Evolutionary conservation across 345 rosid genomes (phyloP).

Genomic region (Gossypium australe): DNA sequence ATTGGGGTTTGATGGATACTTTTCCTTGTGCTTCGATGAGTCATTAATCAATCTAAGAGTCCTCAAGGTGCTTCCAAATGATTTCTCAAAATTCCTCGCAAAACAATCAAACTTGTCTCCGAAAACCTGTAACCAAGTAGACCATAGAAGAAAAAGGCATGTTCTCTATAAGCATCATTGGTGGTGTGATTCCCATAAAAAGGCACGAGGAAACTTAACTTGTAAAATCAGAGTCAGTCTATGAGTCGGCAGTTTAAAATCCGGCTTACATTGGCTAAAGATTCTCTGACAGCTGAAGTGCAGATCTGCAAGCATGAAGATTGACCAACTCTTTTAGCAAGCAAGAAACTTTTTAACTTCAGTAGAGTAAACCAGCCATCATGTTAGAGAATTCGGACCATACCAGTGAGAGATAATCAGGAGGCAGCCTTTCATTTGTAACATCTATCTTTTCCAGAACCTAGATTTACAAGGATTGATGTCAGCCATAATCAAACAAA

Average conservation of each 20-base stretch:
- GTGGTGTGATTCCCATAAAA: background rate
- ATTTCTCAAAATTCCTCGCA: slow-evolving; percentile 65
- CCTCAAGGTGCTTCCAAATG: slow-evolving; percentile 77
- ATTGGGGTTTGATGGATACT: slow-evolving; percentile 15
- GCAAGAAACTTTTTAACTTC: background rate
- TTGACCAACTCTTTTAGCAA: background rate
- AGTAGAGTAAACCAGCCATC: background rate
- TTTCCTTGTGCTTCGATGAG: slow-evolving; percentile 29
- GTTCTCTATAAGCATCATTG: slow-evolving; percentile 19
- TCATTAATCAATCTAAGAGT: slow-evolving; percentile 66
- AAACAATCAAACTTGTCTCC: slow-evolving; percentile 65
- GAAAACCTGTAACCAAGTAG: slow-evolving; percentile 53
- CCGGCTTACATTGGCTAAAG: slow-evolving; percentile 80
- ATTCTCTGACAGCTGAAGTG: slow-evolving; percentile 75
- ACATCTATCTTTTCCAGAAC: slow-evolving; percentile 58
- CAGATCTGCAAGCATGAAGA: slow-evolving; percentile 60
- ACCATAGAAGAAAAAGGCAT: slow-evolving; percentile 20
- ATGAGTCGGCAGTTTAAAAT: slow-evolving; percentile 33
- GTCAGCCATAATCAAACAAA: background rate
- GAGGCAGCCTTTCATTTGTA: slow-evolving; percentile 36
- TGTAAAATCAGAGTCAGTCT: slow-evolving; percentile 32
- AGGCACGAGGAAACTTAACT: slow-evolving; percentile 29
- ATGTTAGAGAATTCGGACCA: background rate
- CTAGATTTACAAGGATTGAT: slow-evolving; percentile 32
- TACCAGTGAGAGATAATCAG: slow-evolving; percentile 71